A percentile compares a stretch with the other conserved stretches of the same genome.
These are phyloP conservation scores for Jacaranda mimosifolia DNA, from an alignment of 257 asterid genomes.

Conservation along the genomic window DNA sequence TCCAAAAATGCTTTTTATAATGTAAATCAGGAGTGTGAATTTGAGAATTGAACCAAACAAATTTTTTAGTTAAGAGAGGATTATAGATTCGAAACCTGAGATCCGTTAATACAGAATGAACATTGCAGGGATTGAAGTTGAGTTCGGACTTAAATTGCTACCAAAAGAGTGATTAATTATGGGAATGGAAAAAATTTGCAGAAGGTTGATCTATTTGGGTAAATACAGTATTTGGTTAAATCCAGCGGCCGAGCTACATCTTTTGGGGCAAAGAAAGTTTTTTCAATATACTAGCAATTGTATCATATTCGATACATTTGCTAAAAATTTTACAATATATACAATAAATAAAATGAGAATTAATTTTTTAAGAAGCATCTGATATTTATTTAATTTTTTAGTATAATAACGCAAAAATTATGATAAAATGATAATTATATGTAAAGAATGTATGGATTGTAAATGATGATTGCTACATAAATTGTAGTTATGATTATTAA, in stretches of 20 bases:
- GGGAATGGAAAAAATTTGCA: conserved; percentile 4
- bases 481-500: no score
- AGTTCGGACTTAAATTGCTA: conserved; percentile 27
- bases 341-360: no score
- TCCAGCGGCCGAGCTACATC: not conserved
- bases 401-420: no score
- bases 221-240: conserved; percentile 13
- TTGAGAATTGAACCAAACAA: conserved; percentile 6
- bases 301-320: no score
- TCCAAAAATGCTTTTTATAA: conserved; percentile 14
- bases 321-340: no score
- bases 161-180: conserved; percentile 3
- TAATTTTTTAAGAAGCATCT: no score
- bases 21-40: not conserved
- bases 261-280: not conserved
- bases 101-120: conserved; percentile 28
- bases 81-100: conserved; percentile 27
- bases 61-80: not conserved
- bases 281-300: no score
- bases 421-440: no score
- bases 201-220: conserved; percentile 35
- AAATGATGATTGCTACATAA: no score
- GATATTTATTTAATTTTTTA: no score
- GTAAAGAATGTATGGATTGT: no score
- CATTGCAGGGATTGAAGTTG: conserved; percentile 22